Percentiles rank a stretch among this genome's conserved stretches.
Evolutionary conservation across 1,284 basidiomycete genomes (phyloP).

Genomic region (Wolfiporia cocos): DNA sequence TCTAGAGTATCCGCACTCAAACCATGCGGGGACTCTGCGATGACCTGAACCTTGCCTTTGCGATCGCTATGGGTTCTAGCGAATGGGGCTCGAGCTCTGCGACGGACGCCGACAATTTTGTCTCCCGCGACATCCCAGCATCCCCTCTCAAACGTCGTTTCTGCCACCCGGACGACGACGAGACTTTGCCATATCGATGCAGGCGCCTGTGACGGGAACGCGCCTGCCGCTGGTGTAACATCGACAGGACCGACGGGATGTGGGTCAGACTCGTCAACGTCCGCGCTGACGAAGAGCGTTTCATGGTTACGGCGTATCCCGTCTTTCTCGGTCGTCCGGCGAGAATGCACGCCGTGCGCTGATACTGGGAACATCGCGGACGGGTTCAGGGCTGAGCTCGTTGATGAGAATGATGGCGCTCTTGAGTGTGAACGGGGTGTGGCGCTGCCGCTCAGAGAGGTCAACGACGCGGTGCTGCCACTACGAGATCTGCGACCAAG

Average conservation of each 20-base stretch:
- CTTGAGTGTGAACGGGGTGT: constrained; percentile 43
- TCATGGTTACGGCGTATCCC: constrained; percentile 44
- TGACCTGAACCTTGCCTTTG: constrained; percentile 8
- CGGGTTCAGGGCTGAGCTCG: constrained; percentile 37
- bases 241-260: constrained; percentile 34
- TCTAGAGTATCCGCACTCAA: constrained; percentile 59
- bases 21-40: constrained; percentile 30
- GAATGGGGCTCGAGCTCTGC: constrained; percentile 45
- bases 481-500: constrained; percentile 53
- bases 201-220: constrained; percentile 23
- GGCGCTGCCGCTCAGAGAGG: constrained; percentile 35
- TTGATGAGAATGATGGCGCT: constrained; percentile 30
- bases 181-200: constrained; percentile 46
- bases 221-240: constrained; percentile 21
- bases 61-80: constrained; percentile 22
- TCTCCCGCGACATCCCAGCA: constrained; percentile 60
- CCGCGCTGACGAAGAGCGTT: constrained; percentile 40
- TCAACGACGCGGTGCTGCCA: constrained; percentile 44
- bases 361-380: constrained; percentile 70
- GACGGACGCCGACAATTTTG: constrained; percentile 58
- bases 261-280: constrained; percentile 42
- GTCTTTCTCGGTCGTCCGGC: constrained; percentile 64
- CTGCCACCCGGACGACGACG: constrained; percentile 45
- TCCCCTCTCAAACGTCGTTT: constrained; percentile 63
- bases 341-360: constrained; percentile 69